These are phyloP conservation scores for Naganishia liquefaciens DNA, from an alignment of 1,284 basidiomycete genomes.

Conservation along the genomic window DNA sequence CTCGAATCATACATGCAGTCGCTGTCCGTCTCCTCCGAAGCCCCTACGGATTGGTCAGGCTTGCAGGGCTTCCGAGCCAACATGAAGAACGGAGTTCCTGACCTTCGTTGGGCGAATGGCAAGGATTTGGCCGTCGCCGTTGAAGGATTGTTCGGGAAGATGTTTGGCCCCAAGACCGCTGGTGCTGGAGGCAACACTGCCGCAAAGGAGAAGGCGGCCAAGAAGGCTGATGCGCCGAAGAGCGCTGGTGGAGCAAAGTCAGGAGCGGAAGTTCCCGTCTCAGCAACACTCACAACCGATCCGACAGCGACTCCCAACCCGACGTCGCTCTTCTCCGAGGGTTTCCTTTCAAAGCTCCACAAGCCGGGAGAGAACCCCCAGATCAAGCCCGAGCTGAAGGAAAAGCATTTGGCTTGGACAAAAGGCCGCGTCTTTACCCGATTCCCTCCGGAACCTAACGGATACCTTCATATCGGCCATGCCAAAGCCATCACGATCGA, in stretches of 20 bases:
- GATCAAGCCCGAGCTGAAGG: conserved; percentile 71
- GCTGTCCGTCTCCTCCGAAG: conserved; percentile 43
- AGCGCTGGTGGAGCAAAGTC: conserved; percentile 40
- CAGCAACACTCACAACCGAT: conserved; percentile 27
- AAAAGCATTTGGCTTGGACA: conserved; percentile 79
- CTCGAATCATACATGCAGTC: conserved; percentile 66
- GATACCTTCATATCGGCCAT: conserved; percentile 93
- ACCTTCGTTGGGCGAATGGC: conserved; percentile 79
- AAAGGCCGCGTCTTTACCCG: conserved; percentile 87
- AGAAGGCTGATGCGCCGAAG: conserved; percentile 18
- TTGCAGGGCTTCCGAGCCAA: conserved; percentile 71
- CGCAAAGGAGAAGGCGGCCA: conserved; percentile 67
- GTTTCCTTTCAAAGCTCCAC: conserved; percentile 90
- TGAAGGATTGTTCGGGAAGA: conserved; percentile 71
- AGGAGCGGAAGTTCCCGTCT: conserved; percentile 44
- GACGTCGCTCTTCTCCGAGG: conserved; percentile 81
- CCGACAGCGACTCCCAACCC: conserved; percentile 40
- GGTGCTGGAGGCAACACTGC: conserved; percentile 68
- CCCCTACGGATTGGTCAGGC: conserved; percentile 70
- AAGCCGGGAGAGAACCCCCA: conserved; percentile 94
- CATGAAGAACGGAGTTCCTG: conserved; percentile 64
- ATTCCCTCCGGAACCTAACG: conserved; percentile 98
- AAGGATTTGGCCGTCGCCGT: conserved; percentile 86
- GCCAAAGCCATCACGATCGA: conserved; percentile 98
- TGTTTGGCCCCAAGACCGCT: conserved; percentile 75